These are phyloP conservation scores for Clitoria ternatea DNA, from an alignment of 306 rosid genomes.

Conservation along the genomic window DNA sequence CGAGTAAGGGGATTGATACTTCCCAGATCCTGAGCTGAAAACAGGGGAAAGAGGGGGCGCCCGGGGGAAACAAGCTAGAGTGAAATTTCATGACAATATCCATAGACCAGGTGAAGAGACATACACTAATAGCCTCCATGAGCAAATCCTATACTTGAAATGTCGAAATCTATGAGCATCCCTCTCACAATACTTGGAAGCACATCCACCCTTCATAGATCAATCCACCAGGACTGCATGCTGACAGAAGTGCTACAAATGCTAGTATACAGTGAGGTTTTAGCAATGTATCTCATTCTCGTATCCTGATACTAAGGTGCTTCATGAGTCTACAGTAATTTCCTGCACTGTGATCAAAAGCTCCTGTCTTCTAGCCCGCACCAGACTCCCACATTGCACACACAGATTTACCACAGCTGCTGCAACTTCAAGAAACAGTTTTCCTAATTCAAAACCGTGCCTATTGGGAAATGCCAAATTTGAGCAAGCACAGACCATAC, in stretches of 20 bases:
- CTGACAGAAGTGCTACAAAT: not conserved
- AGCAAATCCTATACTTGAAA: no score
- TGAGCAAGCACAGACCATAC: not conserved
- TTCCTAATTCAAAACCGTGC: not conserved
- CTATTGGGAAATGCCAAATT: not conserved
- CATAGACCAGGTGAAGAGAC: no score
- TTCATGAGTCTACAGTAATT: not conserved
- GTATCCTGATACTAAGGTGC: not conserved
- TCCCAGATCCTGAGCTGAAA: no score
- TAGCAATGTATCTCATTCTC: not conserved
- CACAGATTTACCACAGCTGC: not conserved
- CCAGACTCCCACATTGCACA: not conserved
- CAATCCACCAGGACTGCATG: not conserved
- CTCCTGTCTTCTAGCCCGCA: not conserved
- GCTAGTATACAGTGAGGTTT: not conserved
- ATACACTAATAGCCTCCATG: no score
- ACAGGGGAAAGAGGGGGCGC: no score
- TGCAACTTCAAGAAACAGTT: not conserved
- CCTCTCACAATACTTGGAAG: no score
- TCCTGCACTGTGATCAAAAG: no score
- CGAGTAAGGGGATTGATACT: no score
- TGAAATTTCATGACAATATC: no score
- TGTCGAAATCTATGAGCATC: no score
- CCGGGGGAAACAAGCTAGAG: no score
- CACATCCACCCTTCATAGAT: not conserved